Evolutionary conservation across 306 rosid species (phyloP).

Genomic region (Hippophae rhamnoides): DNA sequence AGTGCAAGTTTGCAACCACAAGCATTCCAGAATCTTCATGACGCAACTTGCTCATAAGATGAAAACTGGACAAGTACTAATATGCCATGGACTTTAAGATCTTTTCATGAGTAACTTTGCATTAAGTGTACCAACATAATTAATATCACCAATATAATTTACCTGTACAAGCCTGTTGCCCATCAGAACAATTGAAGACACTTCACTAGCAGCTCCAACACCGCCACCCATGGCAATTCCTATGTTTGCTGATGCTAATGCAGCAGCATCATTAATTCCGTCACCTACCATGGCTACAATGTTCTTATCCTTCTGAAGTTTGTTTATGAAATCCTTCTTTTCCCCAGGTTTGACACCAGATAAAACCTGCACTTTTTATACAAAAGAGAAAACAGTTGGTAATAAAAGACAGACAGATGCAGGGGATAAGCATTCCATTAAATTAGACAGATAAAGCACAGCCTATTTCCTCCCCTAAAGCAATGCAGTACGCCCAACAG

Average conservation of each 20-base stretch:
- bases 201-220: conserved; percentile 99
- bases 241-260: conserved; percentile 79
- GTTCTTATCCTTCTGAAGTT: conserved; percentile 52
- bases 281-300: conserved; percentile 96
- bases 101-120: not conserved
- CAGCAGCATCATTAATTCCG: conserved; percentile 97
- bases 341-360: conserved; percentile 79
- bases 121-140: not conserved
- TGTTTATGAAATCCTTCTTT: conserved; percentile 61
- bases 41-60: not conserved
- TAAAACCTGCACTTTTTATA: conserved; percentile 45
- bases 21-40: not conserved
- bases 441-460: too few species aligned
- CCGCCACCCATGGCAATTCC: conserved; percentile 96
- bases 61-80: not conserved
- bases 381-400: conserved; percentile 1
- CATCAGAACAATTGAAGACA: conserved; percentile 84
- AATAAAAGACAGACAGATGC: not conserved
- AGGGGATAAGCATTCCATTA: too few species aligned
- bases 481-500: too few species aligned
- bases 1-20: not conserved
- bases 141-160: not conserved
- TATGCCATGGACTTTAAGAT: not conserved
- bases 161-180: conserved; percentile 92
- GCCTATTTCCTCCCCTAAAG: too few species aligned